Base-by-base conservation (phyloP, 371 early-diverging fungal genomes). In the Chytridium lagenaria region DNA sequence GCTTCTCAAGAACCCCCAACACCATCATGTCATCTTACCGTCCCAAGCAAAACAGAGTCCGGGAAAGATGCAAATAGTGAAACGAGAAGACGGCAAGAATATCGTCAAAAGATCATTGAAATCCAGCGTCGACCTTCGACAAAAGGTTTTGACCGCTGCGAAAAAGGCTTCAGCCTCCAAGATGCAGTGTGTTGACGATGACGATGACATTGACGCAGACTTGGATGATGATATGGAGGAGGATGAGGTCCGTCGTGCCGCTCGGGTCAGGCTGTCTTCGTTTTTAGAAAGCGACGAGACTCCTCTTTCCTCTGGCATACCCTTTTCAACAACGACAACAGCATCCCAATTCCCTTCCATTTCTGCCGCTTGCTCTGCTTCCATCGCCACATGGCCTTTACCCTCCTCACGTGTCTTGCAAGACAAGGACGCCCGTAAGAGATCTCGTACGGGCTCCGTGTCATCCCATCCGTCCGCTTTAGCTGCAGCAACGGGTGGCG, bases 191-290 rank as follows among this genome's bases (percentile, higher is more conserved):
- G 61, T 33, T 34, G 61, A 61, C 34, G 61, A 61, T 31, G 61
- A 61, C 36, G 61, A 61, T 34, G 61, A 61, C 37, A 5, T 16
- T 12, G 61, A 61, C 36, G 19, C 10, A 3, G 34, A 34, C 23
- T 3, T 12, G 12, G 34, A 34, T 16, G 31, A 31, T 10, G 61
- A 61, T 26, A 34, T 33, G 5, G 34, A 34, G 12, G 61, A 61
- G 61, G 34, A 34, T 61, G 61, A 61, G 36, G 36, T 23, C 15
- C 30, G 61, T 7, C 3, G 61, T 28, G 61, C 61, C 12, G 61
- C 61, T 7, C 30, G 61, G 19, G 36, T 33, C 7, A 7, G 61
- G 61, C 36, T 61, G 36, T 16, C 10, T 7, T 31, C 61, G 34
- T 61, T 61, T 26, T 34, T 61, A 5, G 16, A 33, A 26, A 34